Evolutionary conservation across 2,329 filamentous ascomycete species (phyloP), one percentile per base, ranked within the genome.

Genomic region (Alternaria tenuissima): DNA sequence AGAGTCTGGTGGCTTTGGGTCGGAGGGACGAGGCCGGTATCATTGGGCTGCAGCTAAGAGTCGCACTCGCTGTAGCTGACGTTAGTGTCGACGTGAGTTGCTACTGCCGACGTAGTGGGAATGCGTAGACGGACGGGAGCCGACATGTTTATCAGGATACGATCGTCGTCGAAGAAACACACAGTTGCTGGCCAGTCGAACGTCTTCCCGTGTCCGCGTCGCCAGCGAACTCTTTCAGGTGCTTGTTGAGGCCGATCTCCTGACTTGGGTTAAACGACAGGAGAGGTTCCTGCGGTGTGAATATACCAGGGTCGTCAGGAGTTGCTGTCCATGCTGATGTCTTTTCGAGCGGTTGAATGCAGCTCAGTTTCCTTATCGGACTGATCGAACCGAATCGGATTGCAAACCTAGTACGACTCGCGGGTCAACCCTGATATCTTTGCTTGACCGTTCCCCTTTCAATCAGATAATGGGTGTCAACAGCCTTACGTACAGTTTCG

Each of bases 1-100:
- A 93, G 77, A 91, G 91, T 70, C 72, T 93, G 49, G 64, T 82
- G 4, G 85, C 80, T 61, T 73, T 90, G 14, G 87, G 85, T 0
- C 78, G 82, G 14, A 68, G 55, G 1, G 79, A 74, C 0, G 85
- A 87, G 69, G 85, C 84, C 6, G 70, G 67, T 4, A 78, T 83
- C n/a, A 71, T 88, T 16, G 69, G 78, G 59, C 76, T 81, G 63
- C 82, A 86, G 73, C 70, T 91, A 64, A 80, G 81, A 59, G 63
- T 83, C 57, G 86, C 86, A 1, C 64, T 83, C 63, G 84, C 83
- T 4, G 81, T 83, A 51, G 87, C 88, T 3, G 89, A 91, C 79
- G 84, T 91, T 14, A 78, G 81, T 1, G 81, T 91, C 14, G 78
- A 73, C 20, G 80, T 85, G 8, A 88, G 86, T 5, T 90, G 88